Conservation (phyloP, 208 protist genomes). For the Naegleria lovaniensis region DNA sequence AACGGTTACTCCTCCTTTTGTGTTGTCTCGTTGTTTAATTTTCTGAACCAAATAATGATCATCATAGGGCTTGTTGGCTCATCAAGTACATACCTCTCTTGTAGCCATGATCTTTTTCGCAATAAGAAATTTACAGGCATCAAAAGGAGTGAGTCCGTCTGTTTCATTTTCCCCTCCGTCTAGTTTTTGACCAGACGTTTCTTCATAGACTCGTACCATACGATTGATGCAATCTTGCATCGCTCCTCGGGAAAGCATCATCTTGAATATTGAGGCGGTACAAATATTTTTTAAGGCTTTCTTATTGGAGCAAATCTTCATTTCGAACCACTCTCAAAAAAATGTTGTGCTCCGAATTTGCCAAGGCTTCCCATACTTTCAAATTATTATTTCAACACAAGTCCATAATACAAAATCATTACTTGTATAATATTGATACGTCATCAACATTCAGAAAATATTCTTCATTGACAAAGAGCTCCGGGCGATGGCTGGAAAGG, state of each 20-base stretch:
- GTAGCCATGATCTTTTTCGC: background rate
- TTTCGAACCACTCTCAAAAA: too few species aligned
- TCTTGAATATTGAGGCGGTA: background rate
- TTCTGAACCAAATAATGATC: background rate
- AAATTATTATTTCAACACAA: too few species aligned
- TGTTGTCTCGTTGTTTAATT: background rate
- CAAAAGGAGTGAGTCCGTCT: background rate
- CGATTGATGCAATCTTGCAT: background rate
- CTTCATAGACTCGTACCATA: background rate
- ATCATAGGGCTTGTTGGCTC: too few species aligned
- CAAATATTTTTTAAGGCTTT: background rate
- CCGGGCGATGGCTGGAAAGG: background rate
- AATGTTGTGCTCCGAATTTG: too few species aligned
- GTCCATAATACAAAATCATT: too few species aligned
- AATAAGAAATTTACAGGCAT: background rate
- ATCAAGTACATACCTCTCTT: background rate
- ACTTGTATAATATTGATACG: background rate
- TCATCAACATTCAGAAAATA: background rate
- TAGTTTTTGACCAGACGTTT: background rate
- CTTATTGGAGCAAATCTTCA: too few species aligned
- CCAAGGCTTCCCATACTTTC: too few species aligned
- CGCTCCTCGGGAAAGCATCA: background rate
- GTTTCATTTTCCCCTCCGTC: background rate
- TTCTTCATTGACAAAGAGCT: background rate
- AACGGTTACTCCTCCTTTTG: background rate